Conservation (phyloP, 164 flowering plant species). For the Dillenia turbinata region DNA sequence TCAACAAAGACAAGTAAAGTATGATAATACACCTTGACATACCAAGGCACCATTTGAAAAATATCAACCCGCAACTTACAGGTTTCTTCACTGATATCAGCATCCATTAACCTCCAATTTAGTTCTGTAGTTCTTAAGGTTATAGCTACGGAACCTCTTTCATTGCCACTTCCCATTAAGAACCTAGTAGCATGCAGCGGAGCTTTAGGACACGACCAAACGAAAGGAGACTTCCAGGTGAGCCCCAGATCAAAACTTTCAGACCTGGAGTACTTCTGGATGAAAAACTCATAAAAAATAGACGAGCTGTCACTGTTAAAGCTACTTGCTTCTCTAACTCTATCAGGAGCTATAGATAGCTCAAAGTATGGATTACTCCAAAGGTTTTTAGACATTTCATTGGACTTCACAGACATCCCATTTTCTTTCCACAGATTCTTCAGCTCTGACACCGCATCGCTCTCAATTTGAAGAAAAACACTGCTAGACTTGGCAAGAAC, state of each 20-base stretch:
- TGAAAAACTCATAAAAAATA: constrained; percentile 46
- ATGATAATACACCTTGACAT: constrained; percentile 87
- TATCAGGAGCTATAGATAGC: constrained; percentile 54
- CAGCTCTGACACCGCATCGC: constrained; percentile 39
- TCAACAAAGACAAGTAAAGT: constrained; percentile 59
- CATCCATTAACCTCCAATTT: constrained; percentile 12
- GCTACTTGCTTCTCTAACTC: constrained; percentile 36
- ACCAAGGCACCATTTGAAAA: constrained; percentile 98
- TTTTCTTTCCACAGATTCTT: constrained; percentile 19
- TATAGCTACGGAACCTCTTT: constrained; percentile 90
- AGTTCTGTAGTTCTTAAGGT: constrained; percentile 46
- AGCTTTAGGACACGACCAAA: constrained; percentile 68
- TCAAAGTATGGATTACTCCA: constrained; percentile 41
- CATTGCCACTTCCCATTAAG: constrained; percentile 96
- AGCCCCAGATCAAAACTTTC: constrained; percentile 68
- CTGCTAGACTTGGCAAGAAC: constrained; percentile 77
- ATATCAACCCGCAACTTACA: constrained; percentile 53
- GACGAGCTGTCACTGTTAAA: constrained; percentile 29
- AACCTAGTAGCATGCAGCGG: constrained; percentile 80
- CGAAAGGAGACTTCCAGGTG: constrained; percentile 72
- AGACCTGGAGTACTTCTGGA: constrained; percentile 36
- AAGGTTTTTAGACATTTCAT: constrained; percentile 17
- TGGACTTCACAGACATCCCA: constrained; percentile 13
- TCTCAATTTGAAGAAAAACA: constrained; percentile 69
- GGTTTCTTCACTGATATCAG: constrained; percentile 20